Conservation (phyloP, 768 basidiomycete species). For the Pulveroboletus sp. region DNA sequence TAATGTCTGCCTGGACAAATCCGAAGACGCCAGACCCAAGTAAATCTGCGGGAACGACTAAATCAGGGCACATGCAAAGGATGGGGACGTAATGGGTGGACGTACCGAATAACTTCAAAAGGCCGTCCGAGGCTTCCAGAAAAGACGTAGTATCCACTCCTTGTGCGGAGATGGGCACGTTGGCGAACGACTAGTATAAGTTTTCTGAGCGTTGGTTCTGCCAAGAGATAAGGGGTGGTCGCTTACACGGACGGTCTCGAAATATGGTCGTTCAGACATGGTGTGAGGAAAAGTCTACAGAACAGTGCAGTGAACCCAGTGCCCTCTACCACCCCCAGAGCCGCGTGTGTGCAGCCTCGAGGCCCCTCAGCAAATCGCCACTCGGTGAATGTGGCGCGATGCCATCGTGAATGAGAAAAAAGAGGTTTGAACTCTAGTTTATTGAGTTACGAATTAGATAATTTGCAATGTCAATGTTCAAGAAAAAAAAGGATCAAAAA, state of each 20-base stretch:
- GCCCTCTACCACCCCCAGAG: constrained; percentile 10
- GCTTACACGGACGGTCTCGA: constrained; percentile 64
- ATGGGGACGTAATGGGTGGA: constrained; percentile 21
- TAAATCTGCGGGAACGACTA: constrained; percentile 45
- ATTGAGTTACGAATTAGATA: constrained; percentile 24
- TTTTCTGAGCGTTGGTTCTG: constrained; percentile 4
- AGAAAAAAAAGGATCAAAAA: background rate
- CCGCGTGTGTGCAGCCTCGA: constrained; percentile 29
- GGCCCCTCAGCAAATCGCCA: constrained; percentile 16
- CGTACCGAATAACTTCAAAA: constrained; percentile 71
- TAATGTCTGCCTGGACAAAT: constrained; percentile 71
- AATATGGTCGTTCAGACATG: constrained; percentile 48
- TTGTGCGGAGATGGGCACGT: constrained; percentile 70
- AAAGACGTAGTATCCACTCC: constrained; percentile 83
- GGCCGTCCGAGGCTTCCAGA: constrained; percentile 85
- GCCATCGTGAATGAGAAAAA: constrained; percentile 22
- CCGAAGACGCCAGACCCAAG: constrained; percentile 67
- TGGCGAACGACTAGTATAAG: constrained; percentile 70
- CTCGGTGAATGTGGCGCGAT: constrained; percentile 21
- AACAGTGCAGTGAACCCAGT: constrained; percentile 5
- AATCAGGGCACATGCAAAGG: constrained; percentile 10
- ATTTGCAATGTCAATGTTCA: constrained; percentile 12
- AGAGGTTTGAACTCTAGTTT: too few relatives aligned
- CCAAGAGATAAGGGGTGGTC: background rate
- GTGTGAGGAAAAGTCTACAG: constrained; percentile 7